phyloP scores from a whole-genome alignment of 129 eudicot genomes.

The Artemisia annua region DNA sequence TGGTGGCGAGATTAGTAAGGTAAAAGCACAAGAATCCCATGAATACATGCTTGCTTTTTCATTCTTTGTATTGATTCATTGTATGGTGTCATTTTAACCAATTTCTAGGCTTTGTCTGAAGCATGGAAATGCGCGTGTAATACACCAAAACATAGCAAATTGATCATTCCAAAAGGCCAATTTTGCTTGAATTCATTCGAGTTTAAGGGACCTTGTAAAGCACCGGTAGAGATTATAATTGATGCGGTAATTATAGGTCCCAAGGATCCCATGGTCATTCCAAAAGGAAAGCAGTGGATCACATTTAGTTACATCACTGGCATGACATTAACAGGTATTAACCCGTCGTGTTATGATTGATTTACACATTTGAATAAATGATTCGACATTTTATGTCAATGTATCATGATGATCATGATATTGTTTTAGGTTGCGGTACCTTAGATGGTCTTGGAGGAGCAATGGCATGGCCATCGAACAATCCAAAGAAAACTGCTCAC shows the following conservation, averaged over 20 bases:
- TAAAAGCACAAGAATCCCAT: constrained; percentile 3
- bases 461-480: constrained; percentile 38
- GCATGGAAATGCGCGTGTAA: constrained; percentile 37
- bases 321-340: constrained; percentile 46
- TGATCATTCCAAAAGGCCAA: constrained; percentile 34
- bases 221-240: constrained; percentile 28
- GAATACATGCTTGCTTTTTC: background rate
- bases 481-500: constrained; percentile 20
- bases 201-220: constrained; percentile 45
- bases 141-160: constrained; percentile 27
- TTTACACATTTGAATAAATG: background rate
- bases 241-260: constrained; percentile 37
- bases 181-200: constrained; percentile 33
- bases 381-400: background rate
- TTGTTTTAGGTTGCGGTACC: constrained; percentile 47
- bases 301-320: constrained; percentile 39
- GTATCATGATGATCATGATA: background rate
- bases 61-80: background rate
- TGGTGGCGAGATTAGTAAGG: constrained; percentile 37
- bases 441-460: constrained; percentile 66
- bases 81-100: background rate
- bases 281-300: constrained; percentile 53
- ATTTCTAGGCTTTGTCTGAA: constrained; percentile 22
- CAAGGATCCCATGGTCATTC: constrained; percentile 33
- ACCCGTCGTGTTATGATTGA: background rate